A percentile compares a stretch with the other conserved stretches of the same genome.
Conservation (phyloP, 768 basidiomycete species). For the Crassisporium funariophilum region DNA sequence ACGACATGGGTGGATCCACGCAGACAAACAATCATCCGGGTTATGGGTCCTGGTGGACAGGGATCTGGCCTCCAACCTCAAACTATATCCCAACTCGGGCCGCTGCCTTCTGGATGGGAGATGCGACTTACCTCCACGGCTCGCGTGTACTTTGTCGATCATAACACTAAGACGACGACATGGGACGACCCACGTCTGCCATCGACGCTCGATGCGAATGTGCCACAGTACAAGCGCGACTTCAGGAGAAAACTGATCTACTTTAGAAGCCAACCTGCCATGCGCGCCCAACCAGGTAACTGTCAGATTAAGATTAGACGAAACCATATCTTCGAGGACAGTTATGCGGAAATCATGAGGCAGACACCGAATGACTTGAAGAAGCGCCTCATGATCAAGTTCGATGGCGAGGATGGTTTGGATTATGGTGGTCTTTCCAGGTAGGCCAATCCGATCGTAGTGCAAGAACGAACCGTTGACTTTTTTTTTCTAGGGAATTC, state of each 20-base stretch:
- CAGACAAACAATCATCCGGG: slow-evolving; percentile 93
- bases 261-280: slow-evolving; percentile 97
- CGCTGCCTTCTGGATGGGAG: slow-evolving; percentile 98
- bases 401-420: slow-evolving; percentile 97
- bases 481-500: slow-evolving; percentile 73
- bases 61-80: slow-evolving; percentile 89
- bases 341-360: slow-evolving; percentile 99
- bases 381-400: slow-evolving; percentile 99
- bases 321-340: slow-evolving; percentile 99
- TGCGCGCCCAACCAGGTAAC: slow-evolving; percentile 97
- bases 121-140: slow-evolving; percentile 99
- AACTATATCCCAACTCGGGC: slow-evolving; percentile 95
- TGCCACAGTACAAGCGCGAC: slow-evolving; percentile 99
- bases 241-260: slow-evolving; percentile 99
- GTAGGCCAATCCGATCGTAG: slow-evolving; percentile 42
- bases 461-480: background rate
- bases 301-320: slow-evolving; percentile 98
- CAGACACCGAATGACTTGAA: slow-evolving; percentile 98
- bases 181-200: slow-evolving; percentile 99
- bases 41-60: slow-evolving; percentile 93
- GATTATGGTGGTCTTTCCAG: slow-evolving; percentile 98
- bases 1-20: slow-evolving; percentile 99
- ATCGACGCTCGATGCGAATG: slow-evolving; percentile 92
- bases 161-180: slow-evolving; percentile 99
- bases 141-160: slow-evolving; percentile 98